These are phyloP conservation scores for Leccinum solheimii DNA, from an alignment of 1,284 basidiomycete genomes.

Conservation along the genomic window DNA sequence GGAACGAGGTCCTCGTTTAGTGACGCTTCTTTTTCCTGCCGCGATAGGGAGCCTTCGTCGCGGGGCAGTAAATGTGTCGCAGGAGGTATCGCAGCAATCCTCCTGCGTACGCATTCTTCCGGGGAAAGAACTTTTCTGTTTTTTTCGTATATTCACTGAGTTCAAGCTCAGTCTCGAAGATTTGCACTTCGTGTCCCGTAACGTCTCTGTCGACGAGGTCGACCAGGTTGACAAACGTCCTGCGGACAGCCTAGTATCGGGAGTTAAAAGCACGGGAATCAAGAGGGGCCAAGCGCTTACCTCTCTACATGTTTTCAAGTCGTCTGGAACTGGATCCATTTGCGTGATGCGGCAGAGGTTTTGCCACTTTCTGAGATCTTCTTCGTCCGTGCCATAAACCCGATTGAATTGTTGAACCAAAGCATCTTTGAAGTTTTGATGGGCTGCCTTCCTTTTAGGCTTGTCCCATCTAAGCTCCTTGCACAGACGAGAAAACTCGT, in stretches of 20 bases:
- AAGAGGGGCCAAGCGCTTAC: neutral
- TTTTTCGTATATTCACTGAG: constrained; percentile 13
- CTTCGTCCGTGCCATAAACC: constrained; percentile 16
- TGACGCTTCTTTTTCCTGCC: constrained; percentile 1
- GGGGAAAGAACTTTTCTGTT: constrained; percentile 20
- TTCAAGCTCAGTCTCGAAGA: constrained; percentile 14
- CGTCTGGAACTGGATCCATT: constrained; percentile 14
- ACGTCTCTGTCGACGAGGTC: constrained; percentile 22
- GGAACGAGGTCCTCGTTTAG: constrained; percentile 13
- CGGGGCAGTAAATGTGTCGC: constrained; percentile 18
- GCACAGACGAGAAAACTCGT: constrained; percentile 25
- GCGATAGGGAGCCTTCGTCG: neutral
- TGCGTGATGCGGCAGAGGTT: constrained; percentile 7
- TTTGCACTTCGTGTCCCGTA: neutral
- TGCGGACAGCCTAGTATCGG: constrained; percentile 6
- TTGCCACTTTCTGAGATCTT: constrained; percentile 11
- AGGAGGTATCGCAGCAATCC: constrained; percentile 21
- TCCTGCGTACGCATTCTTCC: constrained; percentile 20
- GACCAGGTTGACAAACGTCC: constrained; percentile 17
- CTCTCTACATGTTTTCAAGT: constrained; percentile 12
- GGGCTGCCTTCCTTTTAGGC: neutral
- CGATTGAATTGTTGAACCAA: constrained; percentile 21
- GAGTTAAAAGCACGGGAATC: neutral
- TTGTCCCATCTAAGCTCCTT: constrained; percentile 13
- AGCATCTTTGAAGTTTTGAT: constrained; percentile 12